Base-by-base conservation (phyloP, 2,329 filamentous ascomycete species). In the Cercospora sp. region DNA sequence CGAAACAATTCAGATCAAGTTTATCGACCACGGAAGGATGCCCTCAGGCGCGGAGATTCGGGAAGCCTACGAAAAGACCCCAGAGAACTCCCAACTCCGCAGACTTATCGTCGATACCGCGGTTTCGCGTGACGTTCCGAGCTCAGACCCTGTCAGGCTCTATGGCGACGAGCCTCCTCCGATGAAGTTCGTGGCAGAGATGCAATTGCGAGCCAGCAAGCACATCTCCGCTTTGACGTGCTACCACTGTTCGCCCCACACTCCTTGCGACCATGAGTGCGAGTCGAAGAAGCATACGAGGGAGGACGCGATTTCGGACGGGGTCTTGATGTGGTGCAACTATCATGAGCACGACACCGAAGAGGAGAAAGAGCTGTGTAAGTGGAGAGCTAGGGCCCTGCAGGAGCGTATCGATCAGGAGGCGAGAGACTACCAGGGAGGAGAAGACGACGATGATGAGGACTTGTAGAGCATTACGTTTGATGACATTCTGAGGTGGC, bases 361-460 rank as follows among this genome's bases (percentile, higher is more conserved):
- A 16, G 60, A 63, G n/a, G 33, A 63, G 60, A 63, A 51, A 16
- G 42, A 63, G 23, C 23, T 63, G 60, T 63, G 60, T 33, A 31
- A 63, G 42, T 63, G 60, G 60, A 40, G 28, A n/a, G 36, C 18
- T 8, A 51, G 7, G 60, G 60, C 60, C 16, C 0, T 59, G 28
- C 16, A 20, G 55, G 28, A 59, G 16, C 55, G 55, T 16, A 16
- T 59, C 18, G 16, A 3, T 18, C 55, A 59, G 55, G 16, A 59
- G 55, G n/a, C 7, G 28, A 9, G 18, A 1, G 55, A 36, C n/a
- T 28, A 33, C 23, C 8, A 10, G 13, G 55, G 12, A 59, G 31
- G 7, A 18, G 26, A 18, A 1, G 12, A 20, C 31, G 28, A 59
- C 12, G 26, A 59, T 18, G 12, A 58, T n/a, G 45, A 53, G 45